phyloP scores from a whole-genome alignment of 1,284 basidiomycete species.

The Microbotryum lychnidis-dioicae region DNA sequence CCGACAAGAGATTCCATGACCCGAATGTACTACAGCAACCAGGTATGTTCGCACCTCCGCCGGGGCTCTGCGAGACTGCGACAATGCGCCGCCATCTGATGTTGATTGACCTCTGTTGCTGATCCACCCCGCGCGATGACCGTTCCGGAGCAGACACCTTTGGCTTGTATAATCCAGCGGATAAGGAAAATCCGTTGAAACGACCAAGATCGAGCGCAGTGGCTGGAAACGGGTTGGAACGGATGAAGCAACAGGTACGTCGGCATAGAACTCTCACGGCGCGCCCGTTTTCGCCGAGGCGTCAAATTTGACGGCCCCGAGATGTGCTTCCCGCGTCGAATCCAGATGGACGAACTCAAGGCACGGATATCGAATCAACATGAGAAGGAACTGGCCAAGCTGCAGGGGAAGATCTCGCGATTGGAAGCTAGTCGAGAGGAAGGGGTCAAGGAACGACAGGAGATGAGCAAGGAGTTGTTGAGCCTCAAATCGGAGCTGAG shows the following conservation, averaged over 20 bases:
- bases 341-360: conserved; percentile 24
- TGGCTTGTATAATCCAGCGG: conserved; percentile 10
- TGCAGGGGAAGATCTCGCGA: conserved; percentile 11
- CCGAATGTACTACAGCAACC: no score
- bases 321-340: not conserved
- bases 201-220: conserved; percentile 3
- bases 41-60: no score
- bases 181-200: conserved; percentile 19
- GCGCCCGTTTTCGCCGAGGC: not conserved
- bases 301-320: not conserved
- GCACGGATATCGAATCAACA: not conserved
- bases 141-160: conserved; percentile 13
- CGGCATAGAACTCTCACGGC: not conserved
- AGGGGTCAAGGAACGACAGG: conserved; percentile 5
- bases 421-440: conserved; percentile 7
- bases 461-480: conserved; percentile 7
- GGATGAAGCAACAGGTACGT: conserved; percentile 17
- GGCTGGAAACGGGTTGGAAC: conserved; percentile 4
- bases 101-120: no score
- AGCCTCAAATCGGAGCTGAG: conserved; percentile 22
- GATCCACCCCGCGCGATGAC: no score
- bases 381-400: conserved; percentile 20
- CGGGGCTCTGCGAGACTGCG: no score
- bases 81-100: no score
- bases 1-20: no score